Evolutionary conservation across 1,284 basidiomycete species (phyloP).

Genomic region (Taiwanofungus camphoratus): DNA sequence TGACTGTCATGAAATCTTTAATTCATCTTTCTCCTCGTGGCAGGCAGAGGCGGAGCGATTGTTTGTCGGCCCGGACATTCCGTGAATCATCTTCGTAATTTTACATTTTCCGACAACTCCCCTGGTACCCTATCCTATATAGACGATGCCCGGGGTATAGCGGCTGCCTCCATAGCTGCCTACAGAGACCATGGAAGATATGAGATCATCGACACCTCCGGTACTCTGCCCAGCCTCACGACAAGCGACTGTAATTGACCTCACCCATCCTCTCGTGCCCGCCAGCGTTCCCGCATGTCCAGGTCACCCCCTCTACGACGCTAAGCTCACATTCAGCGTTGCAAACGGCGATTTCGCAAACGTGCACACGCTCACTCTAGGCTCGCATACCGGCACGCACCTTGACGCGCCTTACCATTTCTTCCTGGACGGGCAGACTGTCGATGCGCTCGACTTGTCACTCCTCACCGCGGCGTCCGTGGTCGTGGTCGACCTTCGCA

Average conservation of each 20-base stretch:
- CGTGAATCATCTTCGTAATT: no score
- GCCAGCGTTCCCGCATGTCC: slow-evolving; percentile 43
- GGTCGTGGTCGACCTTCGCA: slow-evolving; percentile 35
- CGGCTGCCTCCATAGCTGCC: no score
- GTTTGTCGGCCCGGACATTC: no score
- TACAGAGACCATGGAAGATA: no score
- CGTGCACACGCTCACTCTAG: slow-evolving; percentile 42
- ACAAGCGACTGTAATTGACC: slow-evolving; percentile 34
- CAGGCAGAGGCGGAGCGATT: no score
- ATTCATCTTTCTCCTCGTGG: no score
- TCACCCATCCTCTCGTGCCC: slow-evolving; percentile 45
- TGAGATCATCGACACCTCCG: no score
- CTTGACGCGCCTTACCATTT: slow-evolving; percentile 71
- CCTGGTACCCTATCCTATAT: neutral
- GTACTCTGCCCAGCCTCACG: neutral
- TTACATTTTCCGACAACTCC: no score
- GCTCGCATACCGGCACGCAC: slow-evolving; percentile 65
- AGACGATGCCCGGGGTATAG: no score
- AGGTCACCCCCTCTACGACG: slow-evolving; percentile 45
- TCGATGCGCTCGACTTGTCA: slow-evolving; percentile 47
- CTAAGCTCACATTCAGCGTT: slow-evolving; percentile 19
- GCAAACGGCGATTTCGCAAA: slow-evolving; percentile 37
- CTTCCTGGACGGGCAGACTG: slow-evolving; percentile 41
- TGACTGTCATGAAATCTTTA: no score
- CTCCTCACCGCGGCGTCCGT: slow-evolving; percentile 47